A percentile compares a stretch with the other conserved stretches of the same genome.
Conservation (phyloP, 1,284 basidiomycete species). For the Neonothopanus nambi region DNA sequence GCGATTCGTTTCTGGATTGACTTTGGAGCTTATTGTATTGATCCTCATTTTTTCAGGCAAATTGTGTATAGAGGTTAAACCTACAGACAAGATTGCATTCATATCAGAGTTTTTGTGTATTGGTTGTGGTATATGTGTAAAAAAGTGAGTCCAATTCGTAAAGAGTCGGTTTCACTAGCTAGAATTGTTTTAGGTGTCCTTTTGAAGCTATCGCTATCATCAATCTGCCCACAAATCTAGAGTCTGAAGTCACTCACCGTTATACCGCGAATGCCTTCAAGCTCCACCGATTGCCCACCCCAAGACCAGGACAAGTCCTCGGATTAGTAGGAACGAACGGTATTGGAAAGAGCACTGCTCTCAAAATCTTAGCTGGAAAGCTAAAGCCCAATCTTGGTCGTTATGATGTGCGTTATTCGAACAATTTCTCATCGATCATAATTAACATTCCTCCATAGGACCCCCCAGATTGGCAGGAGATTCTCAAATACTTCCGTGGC, state of each 20-base stretch:
- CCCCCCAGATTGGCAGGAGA: slow-evolving; percentile 97
- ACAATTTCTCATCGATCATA: slow-evolving; percentile 6
- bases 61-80: slow-evolving; percentile 95
- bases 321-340: slow-evolving; percentile 97
- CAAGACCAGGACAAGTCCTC: slow-evolving; percentile 92
- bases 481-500: slow-evolving; percentile 95
- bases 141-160: slow-evolving; percentile 68
- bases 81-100: slow-evolving; percentile 94
- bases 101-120: slow-evolving; percentile 97
- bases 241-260: slow-evolving; percentile 93
- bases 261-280: slow-evolving; percentile 98
- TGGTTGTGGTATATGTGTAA: slow-evolving; percentile 97
- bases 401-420: slow-evolving; percentile 68
- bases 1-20: slow-evolving; percentile 27
- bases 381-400: slow-evolving; percentile 91
- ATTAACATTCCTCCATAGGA: slow-evolving; percentile 49
- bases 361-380: slow-evolving; percentile 95
- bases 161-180: slow-evolving; percentile 10
- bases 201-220: slow-evolving; percentile 98
- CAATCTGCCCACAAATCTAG: slow-evolving; percentile 94
- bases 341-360: slow-evolving; percentile 96
- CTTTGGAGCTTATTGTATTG: background rate
- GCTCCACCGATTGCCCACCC: slow-evolving; percentile 93
- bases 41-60: slow-evolving; percentile 59
- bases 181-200: slow-evolving; percentile 71